phyloP scores from a whole-genome alignment of 2,329 filamentous ascomycete species.

The Ampelomyces quisqualis region DNA sequence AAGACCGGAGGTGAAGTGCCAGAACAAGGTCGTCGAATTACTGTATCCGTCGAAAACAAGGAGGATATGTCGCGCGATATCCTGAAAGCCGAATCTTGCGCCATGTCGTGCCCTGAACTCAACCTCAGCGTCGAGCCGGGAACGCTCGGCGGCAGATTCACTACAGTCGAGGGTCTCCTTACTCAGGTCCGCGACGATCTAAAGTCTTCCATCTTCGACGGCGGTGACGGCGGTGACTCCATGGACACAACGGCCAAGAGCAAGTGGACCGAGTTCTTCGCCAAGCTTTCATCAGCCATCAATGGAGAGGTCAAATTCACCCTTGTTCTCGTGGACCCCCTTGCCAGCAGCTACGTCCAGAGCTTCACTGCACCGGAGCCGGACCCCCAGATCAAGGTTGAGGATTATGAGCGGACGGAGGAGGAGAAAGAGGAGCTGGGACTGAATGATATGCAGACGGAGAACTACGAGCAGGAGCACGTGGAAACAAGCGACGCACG shows the following conservation, averaged over 20 bases:
- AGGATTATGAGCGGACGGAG: slow-evolving; percentile 81
- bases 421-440: slow-evolving; percentile 95
- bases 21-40: slow-evolving; percentile 80
- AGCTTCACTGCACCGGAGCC: slow-evolving; percentile 76
- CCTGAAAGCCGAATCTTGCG: slow-evolving; percentile 92
- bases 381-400: slow-evolving; percentile 77
- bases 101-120: slow-evolving; percentile 82
- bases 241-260: slow-evolving; percentile 64
- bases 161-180: slow-evolving; percentile 89
- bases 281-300: slow-evolving; percentile 73
- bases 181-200: slow-evolving; percentile 92
- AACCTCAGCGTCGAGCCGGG: slow-evolving; percentile 86
- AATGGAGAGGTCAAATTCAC: slow-evolving; percentile 77
- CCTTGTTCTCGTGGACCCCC: slow-evolving; percentile 79
- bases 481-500: slow-evolving; percentile 28
- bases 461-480: slow-evolving; percentile 69
- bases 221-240: slow-evolving; percentile 77
- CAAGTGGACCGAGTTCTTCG: slow-evolving; percentile 82
- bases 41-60: slow-evolving; percentile 65
- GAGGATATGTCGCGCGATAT: slow-evolving; percentile 88
- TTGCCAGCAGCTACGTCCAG: slow-evolving; percentile 93
- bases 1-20: slow-evolving; percentile 96
- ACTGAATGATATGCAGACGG: slow-evolving; percentile 86
- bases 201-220: slow-evolving; percentile 81
- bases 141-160: slow-evolving; percentile 93